Base-by-base conservation (phyloP, 1,139 yeast genomes). In the Kluyveromyces sp. region DNA sequence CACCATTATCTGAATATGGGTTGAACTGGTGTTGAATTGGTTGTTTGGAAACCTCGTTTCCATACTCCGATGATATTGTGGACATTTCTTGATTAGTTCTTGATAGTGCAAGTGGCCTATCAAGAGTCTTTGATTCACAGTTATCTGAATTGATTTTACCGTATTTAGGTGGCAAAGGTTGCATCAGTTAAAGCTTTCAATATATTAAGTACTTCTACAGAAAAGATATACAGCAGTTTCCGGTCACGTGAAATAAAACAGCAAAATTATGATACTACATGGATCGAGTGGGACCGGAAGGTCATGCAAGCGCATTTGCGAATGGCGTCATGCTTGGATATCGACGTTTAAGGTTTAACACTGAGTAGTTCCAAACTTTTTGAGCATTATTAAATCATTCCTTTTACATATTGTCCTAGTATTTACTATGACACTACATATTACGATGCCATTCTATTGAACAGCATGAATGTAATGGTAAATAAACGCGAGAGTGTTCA, bases 1-100 rank as follows among this genome's bases (percentile, higher is more conserved):
- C 99, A 55, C 99, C 99, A 60, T 89, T 88, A 65, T 92, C 96
- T 41, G 94, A 74, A 69, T 92, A 92, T 44, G 98, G 98, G 61
- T 92, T 89, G 73, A 92, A 92, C 61, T 85, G 75, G 66, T 89
- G 96, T 67, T 89, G 95, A 64, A 87, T 86, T 48, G 96, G 95
- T 25, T 71, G 74, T 20, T 69, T 53, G 42, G 69, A 71, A 39
- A 63, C 64, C 54, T 77, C 82, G 20, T 74, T 64, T 7, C 78
- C 72, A 61, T 78, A 78, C 51, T 79, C 84, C 16, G 83, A 77
- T 49, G 81, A 77, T 46, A 78, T 75, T 29, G 83, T 77, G 36
- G 64, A 42, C 56, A 51, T 53, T 7, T 17, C 8, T 25, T 28
- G 33, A 17, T 39, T 17, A 12, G 15, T 13, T 33, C 29, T 16